phyloP scores from a whole-genome alignment of 306 rosid genomes.

The Malus asiatica region DNA sequence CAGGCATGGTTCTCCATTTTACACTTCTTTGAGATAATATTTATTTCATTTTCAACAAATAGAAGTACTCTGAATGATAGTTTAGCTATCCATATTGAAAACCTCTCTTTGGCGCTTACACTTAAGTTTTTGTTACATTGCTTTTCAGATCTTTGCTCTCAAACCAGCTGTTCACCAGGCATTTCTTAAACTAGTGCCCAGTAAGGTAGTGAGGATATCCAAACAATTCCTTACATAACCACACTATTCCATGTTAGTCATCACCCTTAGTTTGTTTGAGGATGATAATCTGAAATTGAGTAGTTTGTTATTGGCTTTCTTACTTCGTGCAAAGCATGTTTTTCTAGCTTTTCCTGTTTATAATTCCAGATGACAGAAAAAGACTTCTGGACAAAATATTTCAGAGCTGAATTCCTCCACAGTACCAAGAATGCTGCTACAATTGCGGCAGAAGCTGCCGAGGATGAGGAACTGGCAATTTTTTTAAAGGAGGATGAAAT shows the following conservation, averaged over 20 bases:
- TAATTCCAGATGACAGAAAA: constrained; percentile 73
- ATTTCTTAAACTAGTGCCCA: constrained; percentile 72
- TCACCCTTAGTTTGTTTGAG: not conserved
- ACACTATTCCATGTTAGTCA: not conserved
- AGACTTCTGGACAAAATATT: constrained; percentile 94
- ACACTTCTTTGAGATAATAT: not conserved
- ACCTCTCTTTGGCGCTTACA: not conserved
- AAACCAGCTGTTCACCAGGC: constrained; percentile 97
- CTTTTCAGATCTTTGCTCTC: constrained; percentile 75
- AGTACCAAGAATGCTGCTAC: constrained; percentile 71
- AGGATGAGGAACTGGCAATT: constrained; percentile 93
- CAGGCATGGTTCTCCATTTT: constrained; percentile 49
- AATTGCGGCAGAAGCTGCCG: constrained; percentile 99
- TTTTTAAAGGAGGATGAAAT: constrained; percentile 83
- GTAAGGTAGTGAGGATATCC: constrained; percentile 51
- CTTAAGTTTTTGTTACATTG: constrained; percentile 10
- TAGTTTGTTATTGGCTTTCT: not conserved
- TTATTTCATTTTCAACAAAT: not conserved
- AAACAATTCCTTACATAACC: constrained; percentile 5
- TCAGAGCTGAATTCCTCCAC: constrained; percentile 87
- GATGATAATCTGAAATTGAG: not conserved
- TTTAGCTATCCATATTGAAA: not conserved
- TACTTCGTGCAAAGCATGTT: constrained; percentile 1
- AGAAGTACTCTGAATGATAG: not conserved
- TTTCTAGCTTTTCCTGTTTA: constrained; percentile 1